Evolutionary conservation across 1,284 basidiomycete species (phyloP).

Genomic region (Earliella scabrosa): DNA sequence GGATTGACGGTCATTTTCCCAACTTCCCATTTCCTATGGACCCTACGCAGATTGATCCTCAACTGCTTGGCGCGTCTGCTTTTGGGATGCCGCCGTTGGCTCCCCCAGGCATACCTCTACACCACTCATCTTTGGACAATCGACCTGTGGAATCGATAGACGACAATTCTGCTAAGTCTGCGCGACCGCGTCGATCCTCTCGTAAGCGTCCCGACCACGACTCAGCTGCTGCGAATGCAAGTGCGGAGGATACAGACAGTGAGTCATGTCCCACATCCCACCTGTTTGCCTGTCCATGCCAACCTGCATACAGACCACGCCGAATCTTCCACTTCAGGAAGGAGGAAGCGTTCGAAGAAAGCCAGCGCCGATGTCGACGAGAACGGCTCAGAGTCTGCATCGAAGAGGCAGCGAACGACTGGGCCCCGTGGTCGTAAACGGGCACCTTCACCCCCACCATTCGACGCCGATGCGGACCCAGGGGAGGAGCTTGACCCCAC

Average conservation of each 20-base stretch:
- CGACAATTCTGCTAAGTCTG: background rate
- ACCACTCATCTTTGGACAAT: background rate
- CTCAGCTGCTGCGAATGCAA: background rate
- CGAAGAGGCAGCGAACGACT: slow-evolving; percentile 16
- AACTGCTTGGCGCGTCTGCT: slow-evolving; percentile 18
- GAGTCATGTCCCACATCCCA: background rate
- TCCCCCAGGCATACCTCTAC: background rate
- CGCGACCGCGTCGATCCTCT: slow-evolving; percentile 5
- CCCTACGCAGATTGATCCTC: slow-evolving; percentile 31
- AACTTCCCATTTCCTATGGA: slow-evolving; percentile 12
- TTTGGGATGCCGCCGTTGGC: background rate
- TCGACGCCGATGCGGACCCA: slow-evolving; percentile 61
- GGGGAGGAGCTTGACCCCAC: slow-evolving; percentile 81
- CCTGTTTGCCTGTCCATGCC: background rate
- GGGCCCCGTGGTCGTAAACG: slow-evolving; percentile 27
- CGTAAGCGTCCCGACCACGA: slow-evolving; percentile 3
- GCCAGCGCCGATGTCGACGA: background rate
- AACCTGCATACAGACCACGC: background rate
- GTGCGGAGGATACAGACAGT: slow-evolving; percentile 1
- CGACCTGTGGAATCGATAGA: background rate
- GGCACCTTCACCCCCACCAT: slow-evolving; percentile 53
- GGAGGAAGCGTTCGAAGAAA: slow-evolving; percentile 12
- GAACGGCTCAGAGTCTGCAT: background rate
- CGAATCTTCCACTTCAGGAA: background rate
- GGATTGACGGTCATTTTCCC: background rate